phyloP scores from a whole-genome alignment of 164 flowering plant species.

The Santalum album region DNA sequence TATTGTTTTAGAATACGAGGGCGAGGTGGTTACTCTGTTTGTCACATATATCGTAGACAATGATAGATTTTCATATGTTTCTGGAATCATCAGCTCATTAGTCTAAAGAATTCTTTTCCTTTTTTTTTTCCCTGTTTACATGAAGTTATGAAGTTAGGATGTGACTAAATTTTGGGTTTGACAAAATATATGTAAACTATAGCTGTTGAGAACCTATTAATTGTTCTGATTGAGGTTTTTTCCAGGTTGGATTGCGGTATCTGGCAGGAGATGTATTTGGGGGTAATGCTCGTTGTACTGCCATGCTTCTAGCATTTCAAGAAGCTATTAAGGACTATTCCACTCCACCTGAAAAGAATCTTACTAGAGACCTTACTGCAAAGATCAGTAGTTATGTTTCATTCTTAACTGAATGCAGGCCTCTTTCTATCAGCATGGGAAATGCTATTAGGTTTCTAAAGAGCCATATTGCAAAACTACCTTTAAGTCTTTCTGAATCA shows the following conservation, averaged over 20 bases:
- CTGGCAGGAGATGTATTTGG: conserved; percentile 72
- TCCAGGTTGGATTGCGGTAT: conserved; percentile 85
- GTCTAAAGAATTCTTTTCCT: no score
- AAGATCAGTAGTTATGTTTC: conserved; percentile 71
- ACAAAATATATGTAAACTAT: no score
- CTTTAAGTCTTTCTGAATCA: conserved; percentile 54
- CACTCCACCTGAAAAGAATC: conserved; percentile 68
- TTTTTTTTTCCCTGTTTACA: no score
- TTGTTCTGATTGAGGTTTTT: no score
- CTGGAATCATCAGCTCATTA: no score
- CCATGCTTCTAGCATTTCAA: conserved; percentile 84
- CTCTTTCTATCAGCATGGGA: conserved; percentile 94
- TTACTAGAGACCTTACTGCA: conserved; percentile 70
- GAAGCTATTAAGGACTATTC: conserved; percentile 68
- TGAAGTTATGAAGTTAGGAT: no score
- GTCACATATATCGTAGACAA: no score
- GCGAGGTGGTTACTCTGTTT: no score
- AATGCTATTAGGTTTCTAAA: conserved; percentile 81
- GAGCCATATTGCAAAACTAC: conserved; percentile 54
- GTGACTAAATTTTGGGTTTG: no score
- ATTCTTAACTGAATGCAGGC: conserved; percentile 73
- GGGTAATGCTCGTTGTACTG: conserved; percentile 85
- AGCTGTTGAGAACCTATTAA: no score
- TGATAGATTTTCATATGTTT: no score
- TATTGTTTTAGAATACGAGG: no score